These are phyloP conservation scores for Nowakowskiella sp. DNA, from an alignment of 192 early-diverging fungal genomes.

Conservation along the genomic window DNA sequence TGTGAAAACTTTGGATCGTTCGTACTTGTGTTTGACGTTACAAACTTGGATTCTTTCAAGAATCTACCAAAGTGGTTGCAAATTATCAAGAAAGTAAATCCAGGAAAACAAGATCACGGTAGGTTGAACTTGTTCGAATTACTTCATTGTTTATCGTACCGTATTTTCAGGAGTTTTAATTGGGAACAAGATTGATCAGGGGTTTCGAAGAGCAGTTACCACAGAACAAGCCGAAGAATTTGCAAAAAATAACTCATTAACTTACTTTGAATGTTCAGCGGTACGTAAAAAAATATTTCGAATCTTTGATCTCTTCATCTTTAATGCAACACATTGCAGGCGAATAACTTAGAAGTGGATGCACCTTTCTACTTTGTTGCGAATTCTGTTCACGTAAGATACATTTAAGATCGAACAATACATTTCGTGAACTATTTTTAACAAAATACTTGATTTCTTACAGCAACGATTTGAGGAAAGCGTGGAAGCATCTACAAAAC, in stretches of 20 bases:
- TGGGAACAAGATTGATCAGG: conserved; percentile 37
- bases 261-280: conserved; percentile 44
- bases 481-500: not conserved
- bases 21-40: conserved; percentile 35
- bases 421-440: not conserved
- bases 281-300: conserved; percentile 15
- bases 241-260: conserved; percentile 25
- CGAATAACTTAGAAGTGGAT: conserved; percentile 35
- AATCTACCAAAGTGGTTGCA: conserved; percentile 28
- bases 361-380: conserved; percentile 46
- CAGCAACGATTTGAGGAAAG: not conserved
- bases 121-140: not conserved
- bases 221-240: conserved; percentile 36
- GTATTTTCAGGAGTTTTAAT: conserved; percentile 31
- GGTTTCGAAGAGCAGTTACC: conserved; percentile 21
- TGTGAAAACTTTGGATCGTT: conserved; percentile 25
- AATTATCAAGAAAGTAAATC: conserved; percentile 24
- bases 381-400: conserved; percentile 20
- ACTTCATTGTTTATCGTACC: not conserved
- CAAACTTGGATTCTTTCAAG: conserved; percentile 38
- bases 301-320: not conserved
- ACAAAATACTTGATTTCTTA: not conserved
- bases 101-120: conserved; percentile 18
- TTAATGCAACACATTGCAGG: conserved; percentile 14
- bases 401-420: not conserved